Conservation (phyloP, 2,329 filamentous ascomycete genomes). For the Plenodomus biglobosus region DNA sequence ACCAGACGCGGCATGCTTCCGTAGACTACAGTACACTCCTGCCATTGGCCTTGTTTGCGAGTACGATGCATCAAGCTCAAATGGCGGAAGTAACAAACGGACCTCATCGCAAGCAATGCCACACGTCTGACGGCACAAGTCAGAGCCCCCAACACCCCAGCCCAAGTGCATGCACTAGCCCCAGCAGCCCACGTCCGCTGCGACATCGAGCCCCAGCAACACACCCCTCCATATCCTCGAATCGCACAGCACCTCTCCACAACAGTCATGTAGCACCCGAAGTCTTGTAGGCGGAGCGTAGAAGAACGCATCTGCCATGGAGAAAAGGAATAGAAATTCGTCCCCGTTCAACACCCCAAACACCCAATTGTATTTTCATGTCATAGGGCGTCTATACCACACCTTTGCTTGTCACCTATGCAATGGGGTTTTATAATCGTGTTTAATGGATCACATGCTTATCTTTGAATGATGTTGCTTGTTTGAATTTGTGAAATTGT, state of each 20-base stretch:
- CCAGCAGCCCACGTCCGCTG: conserved; percentile 7
- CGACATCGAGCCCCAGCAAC: conserved; percentile 8
- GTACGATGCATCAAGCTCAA: not conserved
- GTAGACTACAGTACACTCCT: not conserved
- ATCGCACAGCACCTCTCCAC: conserved; percentile 27
- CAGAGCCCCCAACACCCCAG: conserved; percentile 8
- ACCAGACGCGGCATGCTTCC: no score
- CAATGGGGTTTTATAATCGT: conserved; percentile 1
- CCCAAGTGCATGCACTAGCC: conserved; percentile 10
- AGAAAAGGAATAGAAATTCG: conserved; percentile 3
- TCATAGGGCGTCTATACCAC: conserved; percentile 14
- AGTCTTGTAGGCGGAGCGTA: conserved; percentile 34
- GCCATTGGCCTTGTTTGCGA: not conserved
- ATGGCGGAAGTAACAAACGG: not conserved
- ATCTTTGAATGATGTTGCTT: not conserved
- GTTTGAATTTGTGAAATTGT: no score
- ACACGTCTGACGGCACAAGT: not conserved
- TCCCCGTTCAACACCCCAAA: conserved; percentile 3
- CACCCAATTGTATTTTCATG: not conserved
- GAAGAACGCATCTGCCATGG: conserved; percentile 28
- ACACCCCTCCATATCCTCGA: conserved; percentile 12
- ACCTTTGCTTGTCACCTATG: not conserved
- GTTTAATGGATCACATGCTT: conserved; percentile 4
- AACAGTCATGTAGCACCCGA: conserved; percentile 38
- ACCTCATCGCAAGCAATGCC: not conserved